Conservation (phyloP, 2,329 filamentous ascomycete genomes). For the Hypomyces perniciosus region DNA sequence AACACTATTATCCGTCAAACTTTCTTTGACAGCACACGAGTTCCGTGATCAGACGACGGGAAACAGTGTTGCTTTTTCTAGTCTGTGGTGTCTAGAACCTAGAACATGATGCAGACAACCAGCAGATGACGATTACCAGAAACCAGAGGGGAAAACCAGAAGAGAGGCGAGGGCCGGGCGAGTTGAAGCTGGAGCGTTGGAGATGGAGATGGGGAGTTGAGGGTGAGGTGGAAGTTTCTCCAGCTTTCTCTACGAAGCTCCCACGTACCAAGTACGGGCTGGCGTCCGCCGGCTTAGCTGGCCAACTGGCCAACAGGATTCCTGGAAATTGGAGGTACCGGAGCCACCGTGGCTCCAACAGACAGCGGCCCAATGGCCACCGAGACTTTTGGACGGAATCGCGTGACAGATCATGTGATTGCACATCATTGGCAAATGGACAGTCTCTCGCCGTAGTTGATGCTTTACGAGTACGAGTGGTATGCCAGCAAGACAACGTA, state of each 20-base stretch:
- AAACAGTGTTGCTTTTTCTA: conserved; percentile 10
- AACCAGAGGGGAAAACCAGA: conserved; percentile 37
- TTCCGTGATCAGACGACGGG: conserved; percentile 8
- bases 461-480: no score
- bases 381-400: conserved; percentile 17
- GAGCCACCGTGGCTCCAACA: background rate
- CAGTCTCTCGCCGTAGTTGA: no score
- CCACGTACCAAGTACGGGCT: conserved; percentile 3
- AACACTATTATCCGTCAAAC: background rate
- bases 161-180: conserved; percentile 29
- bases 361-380: no score
- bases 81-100: conserved; percentile 33
- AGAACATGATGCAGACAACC: conserved; percentile 34
- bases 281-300: conserved; percentile 23
- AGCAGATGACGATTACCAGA: conserved; percentile 31
- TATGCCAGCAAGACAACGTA: no score
- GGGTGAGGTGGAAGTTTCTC: conserved; percentile 39
- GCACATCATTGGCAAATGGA: background rate
- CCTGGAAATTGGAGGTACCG: background rate
- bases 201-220: conserved; percentile 22
- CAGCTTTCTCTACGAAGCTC: conserved; percentile 26
- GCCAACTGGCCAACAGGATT: background rate
- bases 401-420: conserved; percentile 20
- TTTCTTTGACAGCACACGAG: conserved; percentile 9
- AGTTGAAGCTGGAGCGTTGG: conserved; percentile 19